A percentile compares a stretch with the other conserved stretches of the same genome.
These are phyloP conservation scores for Protomyces arabidopsidicola DNA, from an alignment of 1,139 yeast genomes.

Conservation along the genomic window DNA sequence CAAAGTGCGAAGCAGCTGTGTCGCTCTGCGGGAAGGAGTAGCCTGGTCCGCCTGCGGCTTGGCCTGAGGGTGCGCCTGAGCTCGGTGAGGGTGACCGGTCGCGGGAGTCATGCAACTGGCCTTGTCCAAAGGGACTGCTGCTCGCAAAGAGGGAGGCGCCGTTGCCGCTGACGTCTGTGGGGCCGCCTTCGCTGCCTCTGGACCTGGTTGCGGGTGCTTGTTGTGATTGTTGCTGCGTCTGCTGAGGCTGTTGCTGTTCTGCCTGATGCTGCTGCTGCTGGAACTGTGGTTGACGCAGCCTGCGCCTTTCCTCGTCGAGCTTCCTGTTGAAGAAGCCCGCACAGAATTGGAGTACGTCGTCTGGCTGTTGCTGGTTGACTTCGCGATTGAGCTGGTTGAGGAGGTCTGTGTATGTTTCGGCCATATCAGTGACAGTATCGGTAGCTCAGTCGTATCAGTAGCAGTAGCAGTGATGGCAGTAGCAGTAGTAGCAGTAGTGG, in stretches of 20 bases:
- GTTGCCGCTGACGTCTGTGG: constrained; percentile 48
- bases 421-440: constrained; percentile 34
- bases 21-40: constrained; percentile 24
- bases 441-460: no score
- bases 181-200: constrained; percentile 43
- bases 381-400: constrained; percentile 61
- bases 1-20: constrained; percentile 4
- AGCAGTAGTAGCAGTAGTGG: no score
- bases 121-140: neutral
- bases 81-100: constrained; percentile 43
- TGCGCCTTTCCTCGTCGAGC: constrained; percentile 56
- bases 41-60: neutral
- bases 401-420: constrained; percentile 50
- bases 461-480: no score
- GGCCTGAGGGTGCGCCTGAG: constrained; percentile 44
- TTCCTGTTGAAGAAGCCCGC: constrained; percentile 61
- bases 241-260: no score
- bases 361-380: constrained; percentile 58
- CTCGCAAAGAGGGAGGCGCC: constrained; percentile 55
- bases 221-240: constrained; percentile 31
- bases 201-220: constrained; percentile 27
- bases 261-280: no score
- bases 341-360: constrained; percentile 65
- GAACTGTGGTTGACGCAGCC: constrained; percentile 44
- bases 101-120: neutral